Conservation (phyloP, 208 protist genomes). For the Wallacemonas collosoma region DNA sequence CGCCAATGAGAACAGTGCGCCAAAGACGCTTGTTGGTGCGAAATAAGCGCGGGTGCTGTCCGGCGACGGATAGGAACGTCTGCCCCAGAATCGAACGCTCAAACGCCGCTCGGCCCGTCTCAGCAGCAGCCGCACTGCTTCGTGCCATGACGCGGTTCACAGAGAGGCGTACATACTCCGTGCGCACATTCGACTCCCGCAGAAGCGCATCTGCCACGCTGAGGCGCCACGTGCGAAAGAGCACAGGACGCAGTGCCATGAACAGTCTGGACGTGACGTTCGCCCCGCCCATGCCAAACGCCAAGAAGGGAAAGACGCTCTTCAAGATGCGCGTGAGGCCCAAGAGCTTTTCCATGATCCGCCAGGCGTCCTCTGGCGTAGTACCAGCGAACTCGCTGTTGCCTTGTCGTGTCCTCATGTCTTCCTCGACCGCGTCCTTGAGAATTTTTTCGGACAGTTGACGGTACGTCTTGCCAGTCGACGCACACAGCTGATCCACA, state of each 20-base stretch:
- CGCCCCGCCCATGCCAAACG: conserved; percentile 52
- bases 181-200: conserved; percentile 69
- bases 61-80: conserved; percentile 72
- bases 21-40: conserved; percentile 87
- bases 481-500: conserved; percentile 31
- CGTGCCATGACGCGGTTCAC: conserved; percentile 79
- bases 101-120: conserved; percentile 33
- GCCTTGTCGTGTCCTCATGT: conserved; percentile 18
- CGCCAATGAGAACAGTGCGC: conserved; percentile 89
- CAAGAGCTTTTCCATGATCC: conserved; percentile 61
- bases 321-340: conserved; percentile 74
- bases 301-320: conserved; percentile 77
- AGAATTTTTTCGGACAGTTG: conserved; percentile 55
- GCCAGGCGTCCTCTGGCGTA: conserved; percentile 39
- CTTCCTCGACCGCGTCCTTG: conserved; percentile 15
- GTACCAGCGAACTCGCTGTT: not conserved
- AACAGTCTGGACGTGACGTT: conserved; percentile 63
- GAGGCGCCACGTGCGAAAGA: conserved; percentile 69
- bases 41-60: conserved; percentile 80
- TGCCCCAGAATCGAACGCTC: conserved; percentile 88
- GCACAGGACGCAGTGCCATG: conserved; percentile 55
- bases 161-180: conserved; percentile 80
- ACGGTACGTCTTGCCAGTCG: conserved; percentile 34
- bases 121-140: not conserved
- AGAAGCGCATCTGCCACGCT: conserved; percentile 71